These are phyloP conservation scores for Fusarium penzigii DNA, from an alignment of 2,329 filamentous ascomycete species.

Conservation along the genomic window DNA sequence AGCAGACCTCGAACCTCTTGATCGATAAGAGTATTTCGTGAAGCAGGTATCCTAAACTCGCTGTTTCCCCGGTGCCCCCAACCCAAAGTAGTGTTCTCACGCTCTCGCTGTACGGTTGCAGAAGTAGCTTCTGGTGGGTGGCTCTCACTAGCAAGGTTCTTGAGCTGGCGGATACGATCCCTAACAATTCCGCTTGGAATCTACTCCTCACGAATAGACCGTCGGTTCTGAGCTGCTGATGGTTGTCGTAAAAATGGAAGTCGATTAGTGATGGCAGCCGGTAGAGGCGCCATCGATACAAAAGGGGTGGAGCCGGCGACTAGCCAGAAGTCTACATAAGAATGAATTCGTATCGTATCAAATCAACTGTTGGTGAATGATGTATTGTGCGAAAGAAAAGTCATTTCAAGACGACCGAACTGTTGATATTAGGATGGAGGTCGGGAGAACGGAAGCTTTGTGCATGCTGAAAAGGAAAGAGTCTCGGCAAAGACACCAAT, in stretches of 20 bases:
- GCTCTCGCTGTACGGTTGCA: constrained; percentile 17
- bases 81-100: constrained; percentile 29
- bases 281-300: constrained; percentile 14
- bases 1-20: constrained; percentile 18
- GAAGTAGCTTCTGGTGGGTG: constrained; percentile 2
- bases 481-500: constrained; percentile 12
- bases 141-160: constrained; percentile 20
- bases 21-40: constrained; percentile 25
- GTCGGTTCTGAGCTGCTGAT: constrained; percentile 6
- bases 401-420: neutral
- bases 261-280: constrained; percentile 5
- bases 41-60: constrained; percentile 28
- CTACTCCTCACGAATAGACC: constrained; percentile 9
- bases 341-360: constrained; percentile 8
- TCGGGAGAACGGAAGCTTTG: constrained; percentile 9
- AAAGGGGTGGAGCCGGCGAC: constrained; percentile 2
- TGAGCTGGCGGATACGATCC: constrained; percentile 32
- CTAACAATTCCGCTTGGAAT: constrained; percentile 31
- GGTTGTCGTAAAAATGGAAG: constrained; percentile 5
- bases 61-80: constrained; percentile 29
- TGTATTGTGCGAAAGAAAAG: constrained; percentile 6
- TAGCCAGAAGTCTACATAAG: constrained; percentile 5
- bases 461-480: constrained; percentile 2
- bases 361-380: constrained; percentile 5
- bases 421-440: constrained; percentile 3